Conservation (phyloP, 2,329 filamentous ascomycete genomes). For the Cercospora brassicicola region DNA sequence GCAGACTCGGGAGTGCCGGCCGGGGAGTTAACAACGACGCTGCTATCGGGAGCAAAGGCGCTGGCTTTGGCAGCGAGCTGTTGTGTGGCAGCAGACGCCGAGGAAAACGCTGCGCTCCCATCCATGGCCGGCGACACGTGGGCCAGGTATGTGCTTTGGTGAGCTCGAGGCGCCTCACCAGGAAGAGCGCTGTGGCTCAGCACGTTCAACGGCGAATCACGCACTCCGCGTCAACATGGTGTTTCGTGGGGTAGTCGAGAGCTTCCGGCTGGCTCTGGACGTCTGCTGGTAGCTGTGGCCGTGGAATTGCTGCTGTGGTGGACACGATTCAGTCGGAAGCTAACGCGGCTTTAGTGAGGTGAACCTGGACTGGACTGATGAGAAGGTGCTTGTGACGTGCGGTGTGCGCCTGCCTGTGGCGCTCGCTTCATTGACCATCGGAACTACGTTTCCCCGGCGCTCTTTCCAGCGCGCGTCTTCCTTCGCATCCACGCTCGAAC, state of each 20-base stretch:
- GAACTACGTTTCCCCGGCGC: background rate
- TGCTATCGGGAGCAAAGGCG: slow-evolving; percentile 9
- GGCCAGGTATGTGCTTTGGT: slow-evolving; percentile 3
- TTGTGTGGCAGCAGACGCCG: slow-evolving; percentile 11
- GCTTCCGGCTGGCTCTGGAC: background rate
- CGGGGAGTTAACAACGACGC: slow-evolving; percentile 18
- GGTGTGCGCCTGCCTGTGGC: background rate
- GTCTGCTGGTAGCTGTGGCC: background rate
- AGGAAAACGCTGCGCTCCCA: slow-evolving; percentile 4
- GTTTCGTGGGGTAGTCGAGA: background rate
- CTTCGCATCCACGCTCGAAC: background rate
- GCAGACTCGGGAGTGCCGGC: slow-evolving; percentile 23
- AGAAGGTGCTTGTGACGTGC: background rate
- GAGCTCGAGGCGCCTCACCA: slow-evolving; percentile 9
- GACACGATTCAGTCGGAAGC: background rate
- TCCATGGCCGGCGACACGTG: slow-evolving; percentile 14
- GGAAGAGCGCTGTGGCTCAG: slow-evolving; percentile 11
- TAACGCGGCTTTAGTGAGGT: background rate
- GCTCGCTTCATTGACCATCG: background rate
- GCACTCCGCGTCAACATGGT: slow-evolving; percentile 1
- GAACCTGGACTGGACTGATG: background rate
- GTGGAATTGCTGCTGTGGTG: background rate
- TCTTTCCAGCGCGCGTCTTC: background rate
- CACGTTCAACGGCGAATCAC: slow-evolving; percentile 7
- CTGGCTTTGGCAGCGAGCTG: slow-evolving; percentile 10